Evolutionary conservation across 2,329 filamentous ascomycete genomes (phyloP).

Genomic region (Pseudogymnoascus sp.): DNA sequence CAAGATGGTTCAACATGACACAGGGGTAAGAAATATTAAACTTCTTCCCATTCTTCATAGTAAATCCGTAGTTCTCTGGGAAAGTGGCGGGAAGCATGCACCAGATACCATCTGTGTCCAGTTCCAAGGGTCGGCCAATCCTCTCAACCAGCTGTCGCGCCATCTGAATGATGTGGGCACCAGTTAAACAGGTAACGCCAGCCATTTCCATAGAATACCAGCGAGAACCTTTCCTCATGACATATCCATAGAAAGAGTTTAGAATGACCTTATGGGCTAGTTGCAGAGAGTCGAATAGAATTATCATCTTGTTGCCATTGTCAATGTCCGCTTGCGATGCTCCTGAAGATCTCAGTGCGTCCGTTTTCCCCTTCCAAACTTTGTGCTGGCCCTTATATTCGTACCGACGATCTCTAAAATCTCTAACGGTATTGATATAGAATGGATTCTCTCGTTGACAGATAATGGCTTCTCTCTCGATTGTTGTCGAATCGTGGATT

Average conservation of each 20-base stretch:
- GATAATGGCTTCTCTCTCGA: constrained; percentile 91
- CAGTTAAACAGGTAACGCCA: constrained; percentile 92
- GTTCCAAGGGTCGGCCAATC: constrained; percentile 81
- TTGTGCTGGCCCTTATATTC: constrained; percentile 98
- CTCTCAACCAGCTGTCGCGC: constrained; percentile 88
- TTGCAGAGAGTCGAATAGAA: constrained; percentile 91
- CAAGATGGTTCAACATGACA: constrained; percentile 96
- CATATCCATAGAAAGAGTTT: constrained; percentile 98
- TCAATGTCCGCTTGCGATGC: constrained; percentile 72
- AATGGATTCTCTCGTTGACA: constrained; percentile 97
- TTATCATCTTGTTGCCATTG: constrained; percentile 96
- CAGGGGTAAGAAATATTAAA: constrained; percentile 94
- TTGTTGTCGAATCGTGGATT: constrained; percentile 89
- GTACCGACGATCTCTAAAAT: constrained; percentile 94
- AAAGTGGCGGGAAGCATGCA: constrained; percentile 96
- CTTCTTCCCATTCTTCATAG: constrained; percentile 92
- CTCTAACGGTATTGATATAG: constrained; percentile 91
- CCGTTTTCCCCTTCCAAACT: constrained; percentile 95
- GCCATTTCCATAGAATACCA: constrained; percentile 99
- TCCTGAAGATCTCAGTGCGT: constrained; percentile 72
- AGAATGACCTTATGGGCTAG: constrained; percentile 97
- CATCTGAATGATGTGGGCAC: constrained; percentile 93
- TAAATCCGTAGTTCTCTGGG: constrained; percentile 93
- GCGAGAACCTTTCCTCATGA: constrained; percentile 96
- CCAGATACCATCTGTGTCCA: constrained; percentile 99